Evolutionary conservation across 139 green algal species (phyloP).

Genomic region (Chlorella sp.): DNA sequence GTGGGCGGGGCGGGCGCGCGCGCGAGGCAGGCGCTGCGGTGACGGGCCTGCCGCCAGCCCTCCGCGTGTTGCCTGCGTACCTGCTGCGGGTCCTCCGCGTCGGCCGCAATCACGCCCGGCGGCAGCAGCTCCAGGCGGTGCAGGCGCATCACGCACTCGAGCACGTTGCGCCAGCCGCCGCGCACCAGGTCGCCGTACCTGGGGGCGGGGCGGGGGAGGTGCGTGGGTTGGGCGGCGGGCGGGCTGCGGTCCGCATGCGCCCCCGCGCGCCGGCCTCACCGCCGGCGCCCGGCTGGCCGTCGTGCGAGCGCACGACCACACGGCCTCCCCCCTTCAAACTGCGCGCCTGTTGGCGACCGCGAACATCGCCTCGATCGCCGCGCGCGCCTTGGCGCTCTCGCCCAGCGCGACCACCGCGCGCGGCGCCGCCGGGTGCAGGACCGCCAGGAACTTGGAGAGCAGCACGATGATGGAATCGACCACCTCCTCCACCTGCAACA

Average conservation of each 20-base stretch:
- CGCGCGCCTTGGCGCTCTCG: constrained; percentile 63
- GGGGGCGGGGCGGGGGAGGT: too few relatives aligned
- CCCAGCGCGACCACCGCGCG: constrained; percentile 73
- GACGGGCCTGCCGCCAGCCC: too few relatives aligned
- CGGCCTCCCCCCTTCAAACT: background rate
- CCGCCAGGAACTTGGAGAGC: constrained; percentile 74
- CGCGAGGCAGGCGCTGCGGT: too few relatives aligned
- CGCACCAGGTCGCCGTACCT: constrained; percentile 85
- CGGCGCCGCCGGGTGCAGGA: constrained; percentile 53
- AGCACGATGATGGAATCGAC: constrained; percentile 71
- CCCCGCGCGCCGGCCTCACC: too few relatives aligned
- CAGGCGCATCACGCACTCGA: constrained; percentile 85
- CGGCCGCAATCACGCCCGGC: constrained; percentile 37
- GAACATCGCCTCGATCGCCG: constrained; percentile 79
- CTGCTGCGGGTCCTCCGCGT: constrained; percentile 25
- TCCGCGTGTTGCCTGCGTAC: too few relatives aligned
- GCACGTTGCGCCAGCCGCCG: constrained; percentile 81
- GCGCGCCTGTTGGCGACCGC: constrained; percentile 70
- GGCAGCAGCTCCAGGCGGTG: constrained; percentile 80
- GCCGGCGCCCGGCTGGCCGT: too few relatives aligned
- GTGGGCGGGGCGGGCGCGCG: too few relatives aligned
- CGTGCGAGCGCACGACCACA: too few relatives aligned
- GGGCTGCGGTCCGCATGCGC: too few relatives aligned
- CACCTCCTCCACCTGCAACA: constrained; percentile 61
- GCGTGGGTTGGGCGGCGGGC: too few relatives aligned